A percentile compares a stretch with the other conserved stretches of the same genome.
Evolutionary conservation across 2,329 filamentous ascomycete genomes (phyloP).

Genomic region (Arthrobotrys megalospora): DNA sequence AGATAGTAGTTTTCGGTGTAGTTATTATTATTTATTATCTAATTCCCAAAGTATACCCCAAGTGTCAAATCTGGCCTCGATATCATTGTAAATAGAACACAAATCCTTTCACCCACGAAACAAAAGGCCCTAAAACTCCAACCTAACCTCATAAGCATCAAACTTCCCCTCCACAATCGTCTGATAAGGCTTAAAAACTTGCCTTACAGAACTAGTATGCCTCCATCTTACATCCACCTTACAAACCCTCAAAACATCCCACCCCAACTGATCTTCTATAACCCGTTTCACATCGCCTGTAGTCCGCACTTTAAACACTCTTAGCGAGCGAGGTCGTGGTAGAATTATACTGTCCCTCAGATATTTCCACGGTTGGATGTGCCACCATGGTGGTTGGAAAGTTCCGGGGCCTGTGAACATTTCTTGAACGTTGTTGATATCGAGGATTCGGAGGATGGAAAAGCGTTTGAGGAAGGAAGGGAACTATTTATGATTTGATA

Average conservation of each 20-base stretch:
- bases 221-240: neutral
- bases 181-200: neutral
- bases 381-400: neutral
- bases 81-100: neutral
- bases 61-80: neutral
- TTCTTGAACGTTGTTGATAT: conserved; percentile 17
- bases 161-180: neutral
- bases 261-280: conserved; percentile 11
- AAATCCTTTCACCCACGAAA: neutral
- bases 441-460: neutral
- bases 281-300: conserved; percentile 7
- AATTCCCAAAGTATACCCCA: neutral
- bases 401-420: conserved; percentile 3
- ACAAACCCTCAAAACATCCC: conserved; percentile 2
- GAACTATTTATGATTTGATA: neutral
- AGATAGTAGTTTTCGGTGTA: too few relatives aligned
- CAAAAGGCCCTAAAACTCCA: neutral
- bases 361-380: conserved; percentile 23
- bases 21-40: too few relatives aligned
- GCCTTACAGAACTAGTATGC: neutral
- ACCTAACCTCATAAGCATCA: neutral
- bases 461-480: conserved; percentile 21
- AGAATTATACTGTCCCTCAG: conserved; percentile 8
- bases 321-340: neutral
- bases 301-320: conserved; percentile 11